Evolutionary conservation across 2,329 filamentous ascomycete species (phyloP).

Genomic region (Grosmannia serpens): DNA sequence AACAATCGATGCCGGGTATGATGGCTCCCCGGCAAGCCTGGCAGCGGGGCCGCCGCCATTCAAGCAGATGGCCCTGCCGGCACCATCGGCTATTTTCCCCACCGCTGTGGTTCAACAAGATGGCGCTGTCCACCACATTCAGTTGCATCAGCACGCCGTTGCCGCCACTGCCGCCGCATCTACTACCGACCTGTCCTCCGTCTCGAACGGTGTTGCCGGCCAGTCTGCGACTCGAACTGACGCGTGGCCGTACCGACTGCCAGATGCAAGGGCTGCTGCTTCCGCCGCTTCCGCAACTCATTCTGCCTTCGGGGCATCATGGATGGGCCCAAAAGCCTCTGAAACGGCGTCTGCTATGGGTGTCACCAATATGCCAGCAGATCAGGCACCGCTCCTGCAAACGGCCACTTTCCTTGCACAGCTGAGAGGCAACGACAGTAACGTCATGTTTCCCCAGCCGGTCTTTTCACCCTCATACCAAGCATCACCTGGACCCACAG

Average conservation of each 20-base stretch:
- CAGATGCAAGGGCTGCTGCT: background rate
- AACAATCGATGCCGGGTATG: slow-evolving; percentile 84
- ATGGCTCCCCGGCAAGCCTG: slow-evolving; percentile 67
- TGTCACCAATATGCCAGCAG: background rate
- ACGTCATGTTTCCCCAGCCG: slow-evolving; percentile 15
- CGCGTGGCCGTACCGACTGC: background rate
- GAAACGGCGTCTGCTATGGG: background rate
- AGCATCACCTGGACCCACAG: slow-evolving; percentile 24
- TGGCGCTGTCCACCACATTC: background rate
- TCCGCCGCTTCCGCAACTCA: background rate
- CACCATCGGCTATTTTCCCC: slow-evolving; percentile 26
- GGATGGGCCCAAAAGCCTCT: background rate
- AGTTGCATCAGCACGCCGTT: background rate
- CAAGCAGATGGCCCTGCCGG: slow-evolving; percentile 73
- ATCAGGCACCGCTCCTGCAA: slow-evolving; percentile 3
- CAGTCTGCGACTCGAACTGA: background rate
- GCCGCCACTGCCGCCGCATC: background rate
- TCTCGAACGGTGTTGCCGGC: background rate
- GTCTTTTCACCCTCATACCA: slow-evolving; percentile 22
- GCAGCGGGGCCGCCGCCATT: slow-evolving; percentile 61
- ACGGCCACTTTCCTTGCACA: background rate
- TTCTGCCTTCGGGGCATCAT: background rate
- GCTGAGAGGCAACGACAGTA: slow-evolving; percentile 3
- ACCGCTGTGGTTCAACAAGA: slow-evolving; percentile 17
- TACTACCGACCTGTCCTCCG: background rate